These are phyloP conservation scores for Conoideocrella luteorostrata DNA, from an alignment of 2,329 filamentous ascomycete genomes.

Conservation along the genomic window DNA sequence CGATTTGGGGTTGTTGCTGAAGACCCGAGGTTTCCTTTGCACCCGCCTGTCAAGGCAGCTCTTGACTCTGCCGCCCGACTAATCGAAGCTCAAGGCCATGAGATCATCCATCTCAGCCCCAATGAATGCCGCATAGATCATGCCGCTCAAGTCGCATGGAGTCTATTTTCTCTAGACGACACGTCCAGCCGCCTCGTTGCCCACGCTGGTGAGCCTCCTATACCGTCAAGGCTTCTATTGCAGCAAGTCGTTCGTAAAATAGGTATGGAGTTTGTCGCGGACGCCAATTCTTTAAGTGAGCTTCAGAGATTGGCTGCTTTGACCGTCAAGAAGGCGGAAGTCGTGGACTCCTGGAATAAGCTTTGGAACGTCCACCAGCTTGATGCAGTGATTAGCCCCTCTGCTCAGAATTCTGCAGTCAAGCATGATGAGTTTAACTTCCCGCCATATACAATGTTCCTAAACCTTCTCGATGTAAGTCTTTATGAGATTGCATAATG, in stretches of 20 bases:
- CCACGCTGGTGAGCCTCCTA: slow-evolving; percentile 2
- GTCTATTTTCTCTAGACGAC: slow-evolving; percentile 9
- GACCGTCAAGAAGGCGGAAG: slow-evolving; percentile 16
- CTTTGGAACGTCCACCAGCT: slow-evolving; percentile 35
- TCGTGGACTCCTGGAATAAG: slow-evolving; percentile 34
- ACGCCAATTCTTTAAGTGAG: slow-evolving; percentile 10
- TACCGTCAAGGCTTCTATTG: no score
- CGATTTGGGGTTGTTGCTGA: slow-evolving; percentile 43
- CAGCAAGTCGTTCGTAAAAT: not conserved
- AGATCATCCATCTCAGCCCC: slow-evolving; percentile 30
- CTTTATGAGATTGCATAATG: no score
- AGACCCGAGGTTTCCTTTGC: slow-evolving; percentile 40
- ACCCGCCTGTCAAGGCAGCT: slow-evolving; percentile 42
- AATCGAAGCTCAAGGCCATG: slow-evolving; percentile 38
- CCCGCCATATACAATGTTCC: slow-evolving; percentile 39
- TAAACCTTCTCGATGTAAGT: slow-evolving; percentile 47
- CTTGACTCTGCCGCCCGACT: slow-evolving; percentile 32
- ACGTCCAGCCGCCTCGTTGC: slow-evolving; percentile 10
- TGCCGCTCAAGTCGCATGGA: no score
- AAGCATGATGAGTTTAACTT: slow-evolving; percentile 43
- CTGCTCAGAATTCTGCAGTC: slow-evolving; percentile 43
- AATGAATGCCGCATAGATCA: no score
- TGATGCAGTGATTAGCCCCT: slow-evolving; percentile 43
- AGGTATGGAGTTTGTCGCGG: slow-evolving; percentile 1
- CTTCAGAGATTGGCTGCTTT: slow-evolving; percentile 29